phyloP scores from a whole-genome alignment of 306 rosid species.

The Quercus alba region DNA sequence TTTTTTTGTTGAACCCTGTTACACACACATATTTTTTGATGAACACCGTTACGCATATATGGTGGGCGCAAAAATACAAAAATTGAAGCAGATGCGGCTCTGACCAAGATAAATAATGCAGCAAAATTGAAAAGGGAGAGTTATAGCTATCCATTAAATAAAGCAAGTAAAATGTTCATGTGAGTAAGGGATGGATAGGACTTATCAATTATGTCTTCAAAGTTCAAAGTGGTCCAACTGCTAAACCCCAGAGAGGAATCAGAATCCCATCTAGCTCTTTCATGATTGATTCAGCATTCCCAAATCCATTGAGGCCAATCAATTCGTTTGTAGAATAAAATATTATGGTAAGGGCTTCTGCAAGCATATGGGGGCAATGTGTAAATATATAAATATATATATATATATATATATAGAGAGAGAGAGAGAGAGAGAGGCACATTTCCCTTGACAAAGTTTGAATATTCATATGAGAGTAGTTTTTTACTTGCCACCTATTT shows the following conservation, averaged over 20 bases:
- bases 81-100: neutral
- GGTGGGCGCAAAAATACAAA: neutral
- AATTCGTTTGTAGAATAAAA: conserved; percentile 26
- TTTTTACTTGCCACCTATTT: neutral
- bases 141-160: neutral
- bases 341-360: conserved; percentile 16
- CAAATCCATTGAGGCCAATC: conserved; percentile 52
- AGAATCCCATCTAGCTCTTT: conserved; percentile 41
- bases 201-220: conserved; percentile 32
- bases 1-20: neutral
- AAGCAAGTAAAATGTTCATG: conserved; percentile 38
- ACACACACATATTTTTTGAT: neutral
- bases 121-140: neutral
- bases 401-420: neutral
- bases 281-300: conserved; percentile 68
- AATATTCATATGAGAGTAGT: neutral
- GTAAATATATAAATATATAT: neutral
- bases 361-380: conserved; percentile 15
- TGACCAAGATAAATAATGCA: neutral
- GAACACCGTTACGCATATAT: neutral
- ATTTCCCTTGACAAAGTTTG: conserved; percentile 3
- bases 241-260: conserved; percentile 53
- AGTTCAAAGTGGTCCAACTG: conserved; percentile 48
- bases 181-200: conserved; percentile 39
- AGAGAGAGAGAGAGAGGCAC: neutral